Evolutionary conservation across 257 asterid species (phyloP), one percentile per base, ranked within the genome.

Genomic region (Solanum stenotomum): DNA sequence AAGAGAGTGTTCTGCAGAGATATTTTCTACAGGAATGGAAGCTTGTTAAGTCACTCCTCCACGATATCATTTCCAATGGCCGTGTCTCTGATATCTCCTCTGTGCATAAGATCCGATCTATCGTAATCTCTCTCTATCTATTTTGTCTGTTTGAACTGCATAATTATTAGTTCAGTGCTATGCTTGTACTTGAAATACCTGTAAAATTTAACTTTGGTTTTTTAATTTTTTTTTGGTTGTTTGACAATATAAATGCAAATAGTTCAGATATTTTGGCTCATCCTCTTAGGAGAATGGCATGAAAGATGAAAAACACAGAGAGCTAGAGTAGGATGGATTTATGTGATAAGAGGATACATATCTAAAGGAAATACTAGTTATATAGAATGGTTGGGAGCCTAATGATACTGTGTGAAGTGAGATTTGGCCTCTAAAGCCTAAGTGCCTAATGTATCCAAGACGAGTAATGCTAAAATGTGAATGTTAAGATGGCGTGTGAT

Each of bases 11-110:
- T 83, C 82, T 96, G 87, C 98, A 93, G 91, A 91, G 96, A 46
- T 96, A 94, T 94, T 97, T 97, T 67, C 98, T 97, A 56, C 98
- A 92, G 65, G 99, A 97, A 90, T 97, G 99, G 99, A 93, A 92
- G 88, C 93, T 91, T 91, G 96, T 97, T 89, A 95, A 96, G 89
- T 93, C 96, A 88, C 91, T 96, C 33, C 95, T 97, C 85, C 91
- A 96, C 92, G 93, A 86, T 91, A 93, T 97, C 91, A 94, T 95
- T 88, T 91, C 95, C 15, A 88, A 89, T 75, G 95, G 94, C 89
- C 91, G 98, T 77, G 95, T 91, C 89, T 87, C 96, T 90, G 96
- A 94, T 89, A 92, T 94, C 88, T 89, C 96, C 35, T 87, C 95
- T 85, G 98, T 94, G 38, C 92, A 92, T 93, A 94, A 88, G 92